A percentile compares a stretch with the other conserved stretches of the same genome.
These are phyloP conservation scores for Fonsecaea pedrosoi DNA, from an alignment of 2,329 filamentous ascomycete genomes.

Conservation along the genomic window DNA sequence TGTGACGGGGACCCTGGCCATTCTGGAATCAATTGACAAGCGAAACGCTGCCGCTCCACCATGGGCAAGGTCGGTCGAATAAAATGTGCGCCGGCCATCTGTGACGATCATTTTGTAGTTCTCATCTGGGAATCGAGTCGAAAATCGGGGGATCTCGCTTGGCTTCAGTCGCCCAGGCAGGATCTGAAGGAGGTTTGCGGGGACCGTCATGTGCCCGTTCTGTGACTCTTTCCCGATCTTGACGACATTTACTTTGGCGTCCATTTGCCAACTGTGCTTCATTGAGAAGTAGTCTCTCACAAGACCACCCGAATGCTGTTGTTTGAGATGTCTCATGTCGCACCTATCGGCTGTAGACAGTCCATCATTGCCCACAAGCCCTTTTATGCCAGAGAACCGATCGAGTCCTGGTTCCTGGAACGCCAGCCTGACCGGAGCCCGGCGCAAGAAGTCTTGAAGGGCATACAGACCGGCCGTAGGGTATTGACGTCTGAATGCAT, in stretches of 20 bases:
- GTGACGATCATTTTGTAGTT: background rate
- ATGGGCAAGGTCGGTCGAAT: background rate
- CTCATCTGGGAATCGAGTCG: background rate
- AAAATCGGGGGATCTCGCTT: background rate
- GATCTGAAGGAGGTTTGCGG: background rate
- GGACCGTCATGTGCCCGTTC: background rate
- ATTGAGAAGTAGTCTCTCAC: background rate
- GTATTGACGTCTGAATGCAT: background rate
- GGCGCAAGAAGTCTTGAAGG: background rate
- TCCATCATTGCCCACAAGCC: background rate
- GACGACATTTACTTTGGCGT: background rate
- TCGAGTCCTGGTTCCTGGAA: background rate
- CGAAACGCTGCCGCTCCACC: background rate
- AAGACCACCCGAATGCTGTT: background rate
- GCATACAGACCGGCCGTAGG: background rate
- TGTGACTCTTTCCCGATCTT: slow-evolving; percentile 6
- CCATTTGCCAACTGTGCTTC: background rate
- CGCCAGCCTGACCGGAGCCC: background rate
- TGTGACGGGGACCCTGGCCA: background rate
- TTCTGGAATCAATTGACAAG: background rate
- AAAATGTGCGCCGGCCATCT: background rate
- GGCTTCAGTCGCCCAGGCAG: background rate
- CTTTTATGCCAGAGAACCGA: background rate
- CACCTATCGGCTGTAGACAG: background rate
- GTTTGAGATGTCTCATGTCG: background rate